Conservation (phyloP, 331 rosid species). For the Malus hybrid region DNA sequence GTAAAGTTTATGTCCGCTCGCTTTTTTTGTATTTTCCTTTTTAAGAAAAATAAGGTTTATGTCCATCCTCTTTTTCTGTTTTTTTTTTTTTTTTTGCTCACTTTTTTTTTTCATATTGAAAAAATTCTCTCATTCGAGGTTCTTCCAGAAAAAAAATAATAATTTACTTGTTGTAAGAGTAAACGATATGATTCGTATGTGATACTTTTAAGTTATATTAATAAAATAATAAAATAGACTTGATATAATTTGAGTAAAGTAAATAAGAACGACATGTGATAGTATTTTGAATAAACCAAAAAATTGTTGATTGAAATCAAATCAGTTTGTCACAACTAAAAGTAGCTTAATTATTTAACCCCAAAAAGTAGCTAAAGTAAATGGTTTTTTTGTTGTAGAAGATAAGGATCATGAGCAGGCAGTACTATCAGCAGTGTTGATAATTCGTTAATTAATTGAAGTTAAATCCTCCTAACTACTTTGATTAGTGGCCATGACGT, state of each 20-base stretch:
- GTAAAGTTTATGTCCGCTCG: too few species aligned
- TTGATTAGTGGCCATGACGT: conserved; percentile 4
- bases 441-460: background rate
- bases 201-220: background rate
- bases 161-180: too few species aligned
- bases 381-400: background rate
- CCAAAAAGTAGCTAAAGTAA: background rate
- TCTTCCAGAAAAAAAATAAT: too few species aligned
- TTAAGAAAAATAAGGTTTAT: too few species aligned
- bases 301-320: background rate
- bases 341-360: background rate
- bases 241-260: background rate
- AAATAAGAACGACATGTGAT: background rate
- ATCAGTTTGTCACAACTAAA: background rate
- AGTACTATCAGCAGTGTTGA: background rate
- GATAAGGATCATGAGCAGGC: background rate
- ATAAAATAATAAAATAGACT: too few species aligned
- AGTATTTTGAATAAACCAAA: background rate
- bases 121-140: too few species aligned
- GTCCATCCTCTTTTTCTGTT: too few species aligned
- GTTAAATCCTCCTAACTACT: background rate
- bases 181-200: background rate
- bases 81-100: too few species aligned
- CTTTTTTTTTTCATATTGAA: too few species aligned
- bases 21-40: too few species aligned